phyloP scores from a whole-genome alignment of 352 stramenopile species.

The Pythium brassicae region DNA sequence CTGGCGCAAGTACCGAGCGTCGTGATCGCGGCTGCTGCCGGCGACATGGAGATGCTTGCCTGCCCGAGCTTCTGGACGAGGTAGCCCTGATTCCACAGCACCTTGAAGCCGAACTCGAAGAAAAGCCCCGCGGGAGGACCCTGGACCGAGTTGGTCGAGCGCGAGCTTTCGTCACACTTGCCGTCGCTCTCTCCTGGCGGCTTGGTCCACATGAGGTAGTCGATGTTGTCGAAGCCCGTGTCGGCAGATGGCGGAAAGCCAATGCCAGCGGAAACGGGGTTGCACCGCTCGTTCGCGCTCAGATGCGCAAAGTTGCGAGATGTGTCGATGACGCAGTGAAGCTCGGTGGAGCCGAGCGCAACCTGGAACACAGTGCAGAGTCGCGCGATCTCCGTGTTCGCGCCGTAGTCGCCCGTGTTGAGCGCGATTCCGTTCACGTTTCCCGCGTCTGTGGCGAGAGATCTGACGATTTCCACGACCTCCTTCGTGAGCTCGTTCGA shows the following conservation, averaged over 20 bases:
- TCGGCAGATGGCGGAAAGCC: constrained; percentile 38
- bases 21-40: no score
- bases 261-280: constrained; percentile 37
- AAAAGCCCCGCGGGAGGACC: constrained; percentile 53
- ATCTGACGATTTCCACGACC: constrained; percentile 36
- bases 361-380: constrained; percentile 61
- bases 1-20: no score
- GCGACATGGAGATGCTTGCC: constrained; percentile 16
- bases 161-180: constrained; percentile 24
- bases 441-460: constrained; percentile 21
- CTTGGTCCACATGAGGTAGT: constrained; percentile 80
- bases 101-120: constrained; percentile 48
- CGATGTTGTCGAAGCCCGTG: constrained; percentile 41
- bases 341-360: constrained; percentile 29
- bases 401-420: constrained; percentile 79
- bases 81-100: constrained; percentile 63
- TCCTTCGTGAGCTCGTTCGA: constrained; percentile 15
- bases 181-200: constrained; percentile 64
- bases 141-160: constrained; percentile 38
- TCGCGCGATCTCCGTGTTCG: constrained; percentile 33
- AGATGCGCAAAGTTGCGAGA: constrained; percentile 35
- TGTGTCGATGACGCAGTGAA: constrained; percentile 66
- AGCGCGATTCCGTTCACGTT: constrained; percentile 60
- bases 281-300: constrained; percentile 46
- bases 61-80: constrained; percentile 42